Base-by-base conservation (phyloP, 2,329 filamentous ascomycete genomes). In the Stagonosporopsis tanaceti region DNA sequence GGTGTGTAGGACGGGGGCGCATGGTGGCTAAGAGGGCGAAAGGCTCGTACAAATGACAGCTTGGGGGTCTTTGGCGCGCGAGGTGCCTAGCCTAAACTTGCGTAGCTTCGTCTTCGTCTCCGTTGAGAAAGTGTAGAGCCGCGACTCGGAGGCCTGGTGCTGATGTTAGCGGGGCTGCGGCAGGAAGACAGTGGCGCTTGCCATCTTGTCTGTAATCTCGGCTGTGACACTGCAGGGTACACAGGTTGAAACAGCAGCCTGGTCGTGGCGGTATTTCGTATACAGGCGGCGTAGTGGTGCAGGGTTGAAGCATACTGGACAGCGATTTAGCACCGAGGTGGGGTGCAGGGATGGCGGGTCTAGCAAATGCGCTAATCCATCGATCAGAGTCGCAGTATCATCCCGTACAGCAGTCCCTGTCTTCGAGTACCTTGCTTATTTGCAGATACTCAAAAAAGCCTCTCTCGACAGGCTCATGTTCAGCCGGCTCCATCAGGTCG, bases 31-130 rank as follows among this genome's bases (percentile, higher is more conserved):
- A 15, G 27, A 20, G 45, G 17, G 39, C 48, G 45, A 47, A 53
- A 60, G 58, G 27, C 53, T 45, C 89, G 79, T 90, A 98, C 95
- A 98, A 68, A 99, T 96, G 61, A 96, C 88, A 60, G 93, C 95
- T 81, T 97, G 92, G 0, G 93, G 90, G 44, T 89, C 88, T 74
- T 89, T 94, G 50, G 92, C 88, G 64, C 95, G 84, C 32, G 93
- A 97, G 2, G 95, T 98, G 25, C 89, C 87, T 27, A 99, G 85
- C 47, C 95, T 91, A 81, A 99, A 99, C 79, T 97, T 98, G 77
- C 92, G 90, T 65, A 99, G 86, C 73, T 93, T 89, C 65, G 93
- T 88, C 79, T 90, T 95, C 42, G 92, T 97, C 79, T 95, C 92
- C 63, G 88, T 86, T 30, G 93, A 96, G 85, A 98, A 96, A 58